These are phyloP conservation scores for Phylloporus arenicola DNA, from an alignment of 768 basidiomycete species.

Conservation along the genomic window DNA sequence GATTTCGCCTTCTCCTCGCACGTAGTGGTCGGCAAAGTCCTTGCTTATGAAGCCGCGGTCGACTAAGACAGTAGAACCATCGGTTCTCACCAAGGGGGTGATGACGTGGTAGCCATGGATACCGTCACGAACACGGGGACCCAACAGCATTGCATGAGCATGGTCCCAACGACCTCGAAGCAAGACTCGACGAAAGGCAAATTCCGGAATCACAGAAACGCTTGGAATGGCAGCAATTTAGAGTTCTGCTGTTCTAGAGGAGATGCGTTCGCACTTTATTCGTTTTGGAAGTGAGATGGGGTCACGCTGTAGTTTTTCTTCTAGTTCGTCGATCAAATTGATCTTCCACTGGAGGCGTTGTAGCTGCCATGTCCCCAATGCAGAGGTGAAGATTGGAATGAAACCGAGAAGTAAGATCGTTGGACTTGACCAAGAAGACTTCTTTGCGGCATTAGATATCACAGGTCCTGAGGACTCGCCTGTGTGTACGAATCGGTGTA, in stretches of 20 bases:
- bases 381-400: slow-evolving; percentile 88
- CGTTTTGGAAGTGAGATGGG: slow-evolving; percentile 74
- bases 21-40: slow-evolving; percentile 42
- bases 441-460: slow-evolving; percentile 48
- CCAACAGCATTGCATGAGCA: slow-evolving; percentile 70
- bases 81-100: slow-evolving; percentile 75
- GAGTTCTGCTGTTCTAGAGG: slow-evolving; percentile 12
- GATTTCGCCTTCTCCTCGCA: slow-evolving; percentile 47
- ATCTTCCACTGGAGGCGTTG: slow-evolving; percentile 94
- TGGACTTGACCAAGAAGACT: slow-evolving; percentile 59
- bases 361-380: slow-evolving; percentile 90
- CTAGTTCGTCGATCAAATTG: slow-evolving; percentile 86
- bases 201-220: slow-evolving; percentile 77
- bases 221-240: slow-evolving; percentile 32
- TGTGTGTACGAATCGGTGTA: slow-evolving; percentile 15
- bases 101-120: slow-evolving; percentile 82
- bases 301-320: slow-evolving; percentile 77
- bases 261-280: slow-evolving; percentile 66
- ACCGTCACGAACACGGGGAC: slow-evolving; percentile 87
- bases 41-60: slow-evolving; percentile 85
- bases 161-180: slow-evolving; percentile 78
- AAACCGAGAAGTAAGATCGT: slow-evolving; percentile 72
- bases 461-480: slow-evolving; percentile 20
- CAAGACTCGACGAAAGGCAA: slow-evolving; percentile 80
- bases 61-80: slow-evolving; percentile 82